A percentile compares a stretch with the other conserved stretches of the same genome.
Conservation (phyloP, 2,329 filamentous ascomycete species). For the Aspergillus sp. region DNA sequence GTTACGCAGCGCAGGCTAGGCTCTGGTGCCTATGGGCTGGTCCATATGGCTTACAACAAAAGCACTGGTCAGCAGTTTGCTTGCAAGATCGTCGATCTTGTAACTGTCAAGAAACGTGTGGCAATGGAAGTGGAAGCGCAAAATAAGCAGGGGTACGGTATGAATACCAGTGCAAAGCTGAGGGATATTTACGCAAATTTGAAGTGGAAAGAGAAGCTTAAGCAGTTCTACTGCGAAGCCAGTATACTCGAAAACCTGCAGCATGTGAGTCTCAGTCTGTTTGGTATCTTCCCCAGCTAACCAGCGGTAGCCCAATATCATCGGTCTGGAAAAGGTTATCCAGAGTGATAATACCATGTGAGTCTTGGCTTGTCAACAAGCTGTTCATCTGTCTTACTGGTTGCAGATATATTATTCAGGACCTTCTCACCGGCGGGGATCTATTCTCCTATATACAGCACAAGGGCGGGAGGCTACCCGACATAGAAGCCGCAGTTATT, state of each 20-base stretch:
- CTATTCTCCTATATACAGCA: constrained; percentile 59
- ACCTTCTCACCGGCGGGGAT: constrained; percentile 60
- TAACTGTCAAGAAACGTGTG: constrained; percentile 20
- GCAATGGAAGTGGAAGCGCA: background rate
- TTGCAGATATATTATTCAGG: constrained; percentile 59
- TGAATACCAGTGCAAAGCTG: background rate
- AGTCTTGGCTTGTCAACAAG: constrained; percentile 15
- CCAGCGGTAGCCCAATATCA: constrained; percentile 56
- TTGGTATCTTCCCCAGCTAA: background rate
- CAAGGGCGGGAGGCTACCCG: constrained; percentile 47
- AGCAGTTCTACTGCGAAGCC: constrained; percentile 40
- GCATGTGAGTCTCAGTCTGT: constrained; percentile 43
- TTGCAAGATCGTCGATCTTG: constrained; percentile 47
- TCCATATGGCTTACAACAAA: constrained; percentile 43
- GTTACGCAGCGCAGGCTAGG: constrained; percentile 44
- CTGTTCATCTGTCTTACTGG: constrained; percentile 11
- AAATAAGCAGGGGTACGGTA: background rate
- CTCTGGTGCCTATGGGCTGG: constrained; percentile 43
- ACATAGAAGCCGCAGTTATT: constrained; percentile 55
- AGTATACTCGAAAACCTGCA: constrained; percentile 52
- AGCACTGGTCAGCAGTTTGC: constrained; percentile 39
- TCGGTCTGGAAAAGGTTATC: constrained; percentile 58
- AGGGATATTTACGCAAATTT: background rate
- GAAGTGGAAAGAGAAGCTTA: constrained; percentile 23
- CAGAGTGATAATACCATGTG: constrained; percentile 53